Evolutionary conservation across 2,329 filamentous ascomycete genomes (phyloP).

Genomic region (Pseudogymnoascus sp.): DNA sequence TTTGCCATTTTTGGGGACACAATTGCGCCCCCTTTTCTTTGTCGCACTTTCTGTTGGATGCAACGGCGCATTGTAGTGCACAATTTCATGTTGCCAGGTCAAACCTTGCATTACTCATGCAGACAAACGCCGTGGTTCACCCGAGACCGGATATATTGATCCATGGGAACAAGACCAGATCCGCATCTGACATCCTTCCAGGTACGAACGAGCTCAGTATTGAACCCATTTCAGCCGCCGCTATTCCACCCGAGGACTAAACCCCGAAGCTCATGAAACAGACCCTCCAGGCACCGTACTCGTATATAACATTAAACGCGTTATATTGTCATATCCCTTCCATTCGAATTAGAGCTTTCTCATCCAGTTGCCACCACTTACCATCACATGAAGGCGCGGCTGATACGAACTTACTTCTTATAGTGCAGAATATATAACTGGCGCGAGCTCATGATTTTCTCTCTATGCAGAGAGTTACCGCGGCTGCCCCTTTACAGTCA

Average conservation of each 20-base stretch:
- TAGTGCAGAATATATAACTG: neutral
- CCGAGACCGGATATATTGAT: neutral
- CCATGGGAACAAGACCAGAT: neutral
- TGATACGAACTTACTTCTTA: neutral
- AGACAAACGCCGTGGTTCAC: neutral
- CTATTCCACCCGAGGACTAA: neutral
- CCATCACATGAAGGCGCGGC: neutral
- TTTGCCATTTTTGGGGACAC: neutral
- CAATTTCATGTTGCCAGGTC: neutral
- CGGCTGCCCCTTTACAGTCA: neutral
- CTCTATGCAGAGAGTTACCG: neutral
- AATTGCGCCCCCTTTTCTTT: neutral
- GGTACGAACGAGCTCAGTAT: neutral
- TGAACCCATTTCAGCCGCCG: neutral
- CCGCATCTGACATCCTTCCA: neutral
- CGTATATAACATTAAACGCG: neutral
- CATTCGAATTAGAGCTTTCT: neutral
- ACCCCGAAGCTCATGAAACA: neutral
- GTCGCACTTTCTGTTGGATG: neutral
- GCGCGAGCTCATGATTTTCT: neutral
- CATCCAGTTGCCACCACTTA: neutral
- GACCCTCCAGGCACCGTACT: neutral
- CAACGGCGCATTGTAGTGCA: neutral
- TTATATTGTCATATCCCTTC: neutral
- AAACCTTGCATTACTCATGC: neutral